Evolutionary conservation across 1,284 basidiomycete species (phyloP).

Genomic region (Pterulicium gracile): DNA sequence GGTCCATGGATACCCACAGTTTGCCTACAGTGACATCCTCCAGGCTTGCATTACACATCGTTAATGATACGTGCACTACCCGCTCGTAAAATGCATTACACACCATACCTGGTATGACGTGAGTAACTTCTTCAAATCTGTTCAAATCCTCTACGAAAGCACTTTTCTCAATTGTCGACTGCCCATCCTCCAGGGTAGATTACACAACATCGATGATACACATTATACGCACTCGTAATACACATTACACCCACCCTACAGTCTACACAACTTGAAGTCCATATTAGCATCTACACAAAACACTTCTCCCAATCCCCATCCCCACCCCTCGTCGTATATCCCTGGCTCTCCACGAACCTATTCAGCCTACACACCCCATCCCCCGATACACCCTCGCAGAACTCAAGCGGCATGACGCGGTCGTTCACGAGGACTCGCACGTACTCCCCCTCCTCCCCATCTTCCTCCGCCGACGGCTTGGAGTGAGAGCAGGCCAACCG

Average conservation of each 20-base stretch:
- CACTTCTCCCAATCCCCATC: slow-evolving; percentile 60
- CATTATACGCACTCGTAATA: neutral
- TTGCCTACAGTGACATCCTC: too few relatives aligned
- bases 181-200: too few relatives aligned
- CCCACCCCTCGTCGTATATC: slow-evolving; percentile 53
- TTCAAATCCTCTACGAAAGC: too few relatives aligned
- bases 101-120: too few relatives aligned
- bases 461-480: slow-evolving; percentile 3
- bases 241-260: neutral
- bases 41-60: too few relatives aligned
- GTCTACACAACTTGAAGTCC: too few relatives aligned
- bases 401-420: slow-evolving; percentile 48
- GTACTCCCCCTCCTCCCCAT: slow-evolving; percentile 21
- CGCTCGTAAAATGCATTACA: too few relatives aligned
- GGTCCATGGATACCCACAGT: too few relatives aligned
- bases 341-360: slow-evolving; percentile 62
- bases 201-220: too few relatives aligned
- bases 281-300: slow-evolving; percentile 15
- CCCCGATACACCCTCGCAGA: slow-evolving; percentile 36
- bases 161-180: too few relatives aligned
- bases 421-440: slow-evolving; percentile 63
- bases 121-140: too few relatives aligned
- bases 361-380: slow-evolving; percentile 54
- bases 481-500: slow-evolving; percentile 31
- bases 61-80: too few relatives aligned